Conservation (phyloP, 257 asterid genomes). For the Solanum tarapatanum region DNA sequence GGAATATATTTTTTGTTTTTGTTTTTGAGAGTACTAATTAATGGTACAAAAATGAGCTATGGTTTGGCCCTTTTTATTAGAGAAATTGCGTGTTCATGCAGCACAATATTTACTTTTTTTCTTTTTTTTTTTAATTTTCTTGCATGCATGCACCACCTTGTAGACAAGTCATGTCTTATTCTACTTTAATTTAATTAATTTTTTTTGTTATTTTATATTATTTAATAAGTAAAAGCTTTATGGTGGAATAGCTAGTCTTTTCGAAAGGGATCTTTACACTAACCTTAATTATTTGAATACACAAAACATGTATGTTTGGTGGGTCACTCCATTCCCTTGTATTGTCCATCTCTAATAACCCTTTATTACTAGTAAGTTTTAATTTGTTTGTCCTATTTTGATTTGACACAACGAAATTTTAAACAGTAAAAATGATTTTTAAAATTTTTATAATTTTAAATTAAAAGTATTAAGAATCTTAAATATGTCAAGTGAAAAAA, state of each 20-base stretch:
- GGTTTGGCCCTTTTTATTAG: background rate
- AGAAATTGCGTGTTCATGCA: background rate
- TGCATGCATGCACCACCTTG: constrained; percentile 3
- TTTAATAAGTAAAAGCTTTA: background rate
- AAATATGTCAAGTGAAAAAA: fast-evolving
- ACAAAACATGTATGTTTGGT: background rate
- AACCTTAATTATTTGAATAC: background rate
- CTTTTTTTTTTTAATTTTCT: background rate
- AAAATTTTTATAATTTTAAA: too few species aligned
- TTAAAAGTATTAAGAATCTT: too few species aligned
- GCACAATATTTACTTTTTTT: background rate
- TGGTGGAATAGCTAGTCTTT: background rate
- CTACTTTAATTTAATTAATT: background rate
- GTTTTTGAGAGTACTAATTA: background rate
- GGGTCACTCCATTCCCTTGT: background rate
- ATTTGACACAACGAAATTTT: background rate
- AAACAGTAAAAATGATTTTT: too few species aligned
- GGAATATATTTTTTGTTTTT: background rate
- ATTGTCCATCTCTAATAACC: background rate
- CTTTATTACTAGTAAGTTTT: background rate
- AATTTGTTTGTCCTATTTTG: background rate
- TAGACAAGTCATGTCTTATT: background rate
- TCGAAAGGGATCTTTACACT: background rate
- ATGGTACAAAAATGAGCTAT: background rate
- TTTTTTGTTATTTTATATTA: background rate